A percentile compares a stretch with the other conserved stretches of the same genome.
These are phyloP conservation scores for Alternaria metachromatica DNA, from an alignment of 2,329 filamentous ascomycete genomes.

Conservation along the genomic window DNA sequence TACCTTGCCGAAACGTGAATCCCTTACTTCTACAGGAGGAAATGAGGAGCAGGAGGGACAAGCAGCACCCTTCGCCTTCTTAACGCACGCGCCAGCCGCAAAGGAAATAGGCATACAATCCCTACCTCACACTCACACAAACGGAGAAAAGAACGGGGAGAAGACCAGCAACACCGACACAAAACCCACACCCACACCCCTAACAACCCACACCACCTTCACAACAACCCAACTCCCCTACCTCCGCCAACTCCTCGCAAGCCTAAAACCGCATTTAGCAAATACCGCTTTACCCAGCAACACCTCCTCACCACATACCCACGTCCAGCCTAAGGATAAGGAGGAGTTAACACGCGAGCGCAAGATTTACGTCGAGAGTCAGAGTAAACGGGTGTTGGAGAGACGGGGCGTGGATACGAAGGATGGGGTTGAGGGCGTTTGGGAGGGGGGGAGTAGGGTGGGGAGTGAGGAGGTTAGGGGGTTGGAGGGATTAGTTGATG, in stretches of 20 bases:
- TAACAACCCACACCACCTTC: slow-evolving; percentile 77
- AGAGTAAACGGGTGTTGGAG: slow-evolving; percentile 79
- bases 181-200: slow-evolving; percentile 54
- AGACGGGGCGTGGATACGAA: slow-evolving; percentile 67
- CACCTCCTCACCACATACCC: too few relatives aligned
- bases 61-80: slow-evolving; percentile 59
- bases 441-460: slow-evolving; percentile 30
- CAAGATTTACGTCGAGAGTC: slow-evolving; percentile 81
- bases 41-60: not conserved
- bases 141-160: not conserved
- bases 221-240: slow-evolving; percentile 83
- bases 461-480: slow-evolving; percentile 39
- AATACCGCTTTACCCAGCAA: slow-evolving; percentile 41
- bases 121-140: slow-evolving; percentile 24
- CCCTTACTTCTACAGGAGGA: slow-evolving; percentile 21
- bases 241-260: slow-evolving; percentile 72
- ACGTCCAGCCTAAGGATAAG: too few relatives aligned
- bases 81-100: slow-evolving; percentile 59
- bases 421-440: slow-evolving; percentile 43
- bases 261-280: slow-evolving; percentile 69
- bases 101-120: slow-evolving; percentile 54
- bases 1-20: slow-evolving; percentile 23
- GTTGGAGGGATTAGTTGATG: slow-evolving; percentile 37
- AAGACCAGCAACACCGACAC: slow-evolving; percentile 10
- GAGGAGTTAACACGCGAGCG: slow-evolving; percentile 70